Base-by-base conservation (phyloP, 352 stramenopile species). In the Thraustochytrium sp. region DNA sequence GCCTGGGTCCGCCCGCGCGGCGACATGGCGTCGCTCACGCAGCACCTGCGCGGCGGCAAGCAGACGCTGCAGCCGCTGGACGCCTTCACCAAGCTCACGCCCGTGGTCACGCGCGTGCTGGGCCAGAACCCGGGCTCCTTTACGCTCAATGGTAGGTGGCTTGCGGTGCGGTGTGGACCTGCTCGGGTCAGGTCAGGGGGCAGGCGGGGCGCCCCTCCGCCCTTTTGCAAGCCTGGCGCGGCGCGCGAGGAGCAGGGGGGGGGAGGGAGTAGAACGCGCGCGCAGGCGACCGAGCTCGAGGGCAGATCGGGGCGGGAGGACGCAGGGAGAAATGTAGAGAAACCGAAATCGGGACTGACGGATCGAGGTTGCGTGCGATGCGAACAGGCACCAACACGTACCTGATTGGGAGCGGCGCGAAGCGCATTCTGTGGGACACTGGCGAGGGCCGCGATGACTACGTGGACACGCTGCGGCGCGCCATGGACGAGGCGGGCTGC, bases 361-460 rank as follows among this genome's bases (percentile, higher is more conserved):
- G 59, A 9, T 49, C n/a, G 59, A 1, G 8, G 9, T 72, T 40
- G 59, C 51, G 18, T 59, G 51, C 26, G 5, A 97, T 92, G 37
- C 85, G 97, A 2, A 85, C 88, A 44, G 93, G 93, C 44, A 97
- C 92, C 21, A 96, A 96, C 85, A 94, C 92, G 63, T 97, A 96
- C 82, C 62, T 97, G 1, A 82, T 97, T 9, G 93, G 93, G 18
- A 84, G 76, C 1, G 91, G 91, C 0, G 40, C 82, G 0, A 86
- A 75, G 68, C 89, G 92, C 42, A 84, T 94, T 29, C 85, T 96
- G 38, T 88, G 95, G 34, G 92, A 96, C 82, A 87, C 88, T 0
- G 92, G 91, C 82, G 91, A 94, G 75, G 92, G 92, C 42, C 92
- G 92, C 82, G 53, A 36, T 1, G 59, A 23, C 2, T 94, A 92